These are phyloP conservation scores for Allium fistulosum DNA, from an alignment of 106 monocot genomes.

Conservation along the genomic window DNA sequence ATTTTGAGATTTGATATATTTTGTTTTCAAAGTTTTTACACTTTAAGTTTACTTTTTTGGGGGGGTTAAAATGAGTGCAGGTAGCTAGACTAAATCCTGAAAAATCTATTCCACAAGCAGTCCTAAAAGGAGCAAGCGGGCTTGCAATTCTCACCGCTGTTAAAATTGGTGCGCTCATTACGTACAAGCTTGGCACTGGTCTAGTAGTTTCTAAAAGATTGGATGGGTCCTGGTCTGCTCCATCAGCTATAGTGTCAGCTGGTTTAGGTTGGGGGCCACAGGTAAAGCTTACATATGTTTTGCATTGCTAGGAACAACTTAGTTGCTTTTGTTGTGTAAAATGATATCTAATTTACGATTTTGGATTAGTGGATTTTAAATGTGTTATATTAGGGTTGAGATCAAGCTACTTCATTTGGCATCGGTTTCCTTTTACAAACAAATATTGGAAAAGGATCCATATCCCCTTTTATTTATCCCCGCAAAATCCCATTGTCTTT, in stretches of 20 bases:
- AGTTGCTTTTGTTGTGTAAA: too few relatives aligned
- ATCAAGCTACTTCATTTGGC: too few relatives aligned
- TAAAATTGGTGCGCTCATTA: constrained; percentile 73
- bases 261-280: constrained; percentile 98
- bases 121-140: constrained; percentile 73
- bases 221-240: constrained; percentile 93
- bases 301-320: too few relatives aligned
- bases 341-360: too few relatives aligned
- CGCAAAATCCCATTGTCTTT: too few relatives aligned
- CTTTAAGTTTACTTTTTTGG: neutral
- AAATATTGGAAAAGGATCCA: too few relatives aligned
- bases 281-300: constrained; percentile 19
- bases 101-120: constrained; percentile 65
- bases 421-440: too few relatives aligned
- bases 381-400: too few relatives aligned
- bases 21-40: neutral
- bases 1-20: neutral
- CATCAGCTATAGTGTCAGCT: constrained; percentile 77
- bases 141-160: constrained; percentile 87
- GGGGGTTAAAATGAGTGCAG: constrained; percentile 20
- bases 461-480: too few relatives aligned
- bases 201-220: constrained; percentile 70
- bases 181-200: constrained; percentile 91
- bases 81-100: constrained; percentile 76
- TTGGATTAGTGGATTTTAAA: too few relatives aligned